A percentile compares a stretch with the other conserved stretches of the same genome.
Conservation (phyloP, 2,329 filamentous ascomycete genomes). For the Zasmidium cellare region DNA sequence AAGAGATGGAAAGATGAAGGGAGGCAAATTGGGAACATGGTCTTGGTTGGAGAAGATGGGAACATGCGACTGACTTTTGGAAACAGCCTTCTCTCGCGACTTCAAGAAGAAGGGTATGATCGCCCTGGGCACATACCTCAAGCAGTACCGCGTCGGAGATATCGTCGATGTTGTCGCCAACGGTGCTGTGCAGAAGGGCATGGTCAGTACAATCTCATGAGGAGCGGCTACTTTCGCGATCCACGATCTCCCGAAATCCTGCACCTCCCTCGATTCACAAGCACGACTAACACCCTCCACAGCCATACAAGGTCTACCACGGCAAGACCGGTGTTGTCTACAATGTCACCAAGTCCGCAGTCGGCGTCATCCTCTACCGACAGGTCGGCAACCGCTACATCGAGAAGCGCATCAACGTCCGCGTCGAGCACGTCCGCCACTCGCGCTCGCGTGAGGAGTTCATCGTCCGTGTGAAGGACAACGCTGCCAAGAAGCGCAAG, state of each 20-base stretch:
- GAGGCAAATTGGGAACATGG: conserved; percentile 9
- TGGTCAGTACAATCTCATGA: conserved; percentile 56
- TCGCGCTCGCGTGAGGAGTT: conserved; percentile 97
- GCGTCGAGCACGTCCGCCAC: conserved; percentile 92
- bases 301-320: conserved; percentile 98
- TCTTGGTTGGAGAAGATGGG: conserved; percentile 2
- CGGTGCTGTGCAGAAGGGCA: conserved; percentile 94
- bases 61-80: conserved; percentile 22
- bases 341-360: conserved; percentile 98
- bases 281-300: conserved; percentile 13
- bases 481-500: conserved; percentile 88
- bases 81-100: conserved; percentile 74
- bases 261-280: background rate
- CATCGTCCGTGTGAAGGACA: conserved; percentile 92
- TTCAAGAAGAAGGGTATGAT: conserved; percentile 98
- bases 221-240: background rate
- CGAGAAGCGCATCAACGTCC: conserved; percentile 99
- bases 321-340: conserved; percentile 73
- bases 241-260: background rate
- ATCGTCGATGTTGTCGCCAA: conserved; percentile 99
- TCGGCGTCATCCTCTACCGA: conserved; percentile 99
- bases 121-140: conserved; percentile 88
- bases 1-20: conserved; percentile 3
- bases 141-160: conserved; percentile 95
- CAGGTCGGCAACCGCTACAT: conserved; percentile 99